phyloP scores from a whole-genome alignment of 2,329 filamentous ascomycete species.

The Intubia oerlemansii region DNA sequence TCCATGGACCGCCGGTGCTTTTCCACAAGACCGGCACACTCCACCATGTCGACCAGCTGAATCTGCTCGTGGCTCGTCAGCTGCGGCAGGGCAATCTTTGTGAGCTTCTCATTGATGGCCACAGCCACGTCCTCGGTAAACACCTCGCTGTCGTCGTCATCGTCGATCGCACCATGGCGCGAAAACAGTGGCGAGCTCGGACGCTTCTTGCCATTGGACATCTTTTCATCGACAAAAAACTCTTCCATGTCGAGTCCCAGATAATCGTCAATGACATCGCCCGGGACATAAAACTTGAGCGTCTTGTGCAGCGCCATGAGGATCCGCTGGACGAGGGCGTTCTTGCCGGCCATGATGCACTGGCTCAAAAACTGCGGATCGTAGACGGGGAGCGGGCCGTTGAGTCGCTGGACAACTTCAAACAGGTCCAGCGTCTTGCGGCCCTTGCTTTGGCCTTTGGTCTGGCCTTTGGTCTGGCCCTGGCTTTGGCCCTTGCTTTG shows the following conservation, averaged over 20 bases:
- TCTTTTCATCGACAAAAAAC: slow-evolving; percentile 25
- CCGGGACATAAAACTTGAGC: slow-evolving; percentile 65
- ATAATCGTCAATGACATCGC: slow-evolving; percentile 61
- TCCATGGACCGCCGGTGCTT: slow-evolving; percentile 77
- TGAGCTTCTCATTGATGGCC: slow-evolving; percentile 56
- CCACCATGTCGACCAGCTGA: slow-evolving; percentile 61
- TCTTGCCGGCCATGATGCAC: slow-evolving; percentile 66
- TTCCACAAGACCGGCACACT: slow-evolving; percentile 68
- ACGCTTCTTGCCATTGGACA: slow-evolving; percentile 7
- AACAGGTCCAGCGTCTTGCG: slow-evolving; percentile 54
- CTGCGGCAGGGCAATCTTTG: slow-evolving; percentile 51
- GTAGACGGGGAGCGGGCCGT: slow-evolving; percentile 72
- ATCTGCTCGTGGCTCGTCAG: slow-evolving; percentile 75
- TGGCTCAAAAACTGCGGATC: slow-evolving; percentile 83
- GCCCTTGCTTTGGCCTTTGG: too few species aligned
- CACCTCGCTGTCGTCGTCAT: slow-evolving; percentile 32
- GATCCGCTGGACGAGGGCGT: slow-evolving; percentile 46
- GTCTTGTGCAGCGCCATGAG: slow-evolving; percentile 51
- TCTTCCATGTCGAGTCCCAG: slow-evolving; percentile 41
- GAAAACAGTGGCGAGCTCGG: slow-evolving; percentile 16
- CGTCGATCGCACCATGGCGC: slow-evolving; percentile 10
- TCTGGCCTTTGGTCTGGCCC: too few species aligned
- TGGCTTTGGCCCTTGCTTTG: too few species aligned
- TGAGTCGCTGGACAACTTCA: slow-evolving; percentile 61
- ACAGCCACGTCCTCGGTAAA: slow-evolving; percentile 53